These are phyloP conservation scores for Pseudogymnoascus sp. DNA, from an alignment of 2,329 filamentous ascomycete genomes.

Conservation along the genomic window DNA sequence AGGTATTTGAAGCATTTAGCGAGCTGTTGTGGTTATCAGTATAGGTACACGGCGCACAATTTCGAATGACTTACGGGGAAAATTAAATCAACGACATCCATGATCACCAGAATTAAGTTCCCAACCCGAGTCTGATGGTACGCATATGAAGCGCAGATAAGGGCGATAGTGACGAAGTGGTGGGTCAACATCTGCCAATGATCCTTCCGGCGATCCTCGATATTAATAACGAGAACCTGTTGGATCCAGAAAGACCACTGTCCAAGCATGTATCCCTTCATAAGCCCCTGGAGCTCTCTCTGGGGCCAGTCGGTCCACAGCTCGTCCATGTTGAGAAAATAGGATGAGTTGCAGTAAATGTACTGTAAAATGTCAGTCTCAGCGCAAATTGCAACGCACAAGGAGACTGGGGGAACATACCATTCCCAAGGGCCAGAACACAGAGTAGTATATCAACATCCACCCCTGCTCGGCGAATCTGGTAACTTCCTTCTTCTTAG, in stretches of 20 bases:
- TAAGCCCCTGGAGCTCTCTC: slow-evolving; percentile 63
- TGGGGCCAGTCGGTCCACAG: slow-evolving; percentile 83
- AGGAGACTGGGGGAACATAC: slow-evolving; percentile 43
- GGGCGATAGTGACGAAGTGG: slow-evolving; percentile 78
- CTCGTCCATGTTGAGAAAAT: slow-evolving; percentile 68
- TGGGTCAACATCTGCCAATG: slow-evolving; percentile 94
- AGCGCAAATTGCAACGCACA: neutral
- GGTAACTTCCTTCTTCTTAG: slow-evolving; percentile 66
- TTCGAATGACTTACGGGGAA: slow-evolving; percentile 61
- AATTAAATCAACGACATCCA: slow-evolving; percentile 88
- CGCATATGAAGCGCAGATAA: slow-evolving; percentile 76
- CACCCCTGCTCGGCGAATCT: slow-evolving; percentile 94
- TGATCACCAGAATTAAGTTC: slow-evolving; percentile 80
- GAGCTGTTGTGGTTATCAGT: slow-evolving; percentile 41
- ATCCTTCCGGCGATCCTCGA: slow-evolving; percentile 91
- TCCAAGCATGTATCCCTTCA: slow-evolving; percentile 84
- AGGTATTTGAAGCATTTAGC: slow-evolving; percentile 94
- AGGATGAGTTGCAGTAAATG: slow-evolving; percentile 68
- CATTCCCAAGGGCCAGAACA: slow-evolving; percentile 79
- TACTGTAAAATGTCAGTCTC: slow-evolving; percentile 48
- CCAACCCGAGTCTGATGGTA: slow-evolving; percentile 84
- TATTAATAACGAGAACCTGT: slow-evolving; percentile 88
- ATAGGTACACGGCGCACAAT: neutral
- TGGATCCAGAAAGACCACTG: slow-evolving; percentile 93
- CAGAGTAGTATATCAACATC: slow-evolving; percentile 74